Percentiles rank a stretch among this genome's conserved stretches.
Conservation (phyloP, 257 asterid species). For the Eucommia ulmoides region DNA sequence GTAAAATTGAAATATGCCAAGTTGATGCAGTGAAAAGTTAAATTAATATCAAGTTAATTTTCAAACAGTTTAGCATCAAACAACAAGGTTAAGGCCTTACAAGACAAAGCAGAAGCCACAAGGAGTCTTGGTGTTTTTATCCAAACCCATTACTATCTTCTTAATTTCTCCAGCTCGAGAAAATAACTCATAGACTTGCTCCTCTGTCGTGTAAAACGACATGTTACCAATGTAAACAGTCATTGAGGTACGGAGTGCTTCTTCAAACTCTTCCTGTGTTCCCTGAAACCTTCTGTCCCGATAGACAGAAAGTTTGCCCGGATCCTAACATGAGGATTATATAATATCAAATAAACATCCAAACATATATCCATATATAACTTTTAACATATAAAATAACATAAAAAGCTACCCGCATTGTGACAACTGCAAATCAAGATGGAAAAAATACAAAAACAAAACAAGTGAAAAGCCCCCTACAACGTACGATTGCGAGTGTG, state of each 20-base stretch:
- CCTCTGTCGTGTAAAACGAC: conserved; percentile 97
- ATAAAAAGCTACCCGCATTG: not conserved
- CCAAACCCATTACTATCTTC: conserved; percentile 93
- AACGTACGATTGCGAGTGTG: too few species aligned
- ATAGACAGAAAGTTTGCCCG: conserved; percentile 72
- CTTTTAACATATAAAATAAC: not conserved
- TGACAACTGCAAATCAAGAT: not conserved
- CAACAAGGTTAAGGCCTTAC: conserved; percentile 26
- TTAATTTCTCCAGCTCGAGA: conserved; percentile 89
- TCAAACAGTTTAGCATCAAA: not conserved
- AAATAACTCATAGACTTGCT: conserved; percentile 90
- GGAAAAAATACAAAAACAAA: not conserved
- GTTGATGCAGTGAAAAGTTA: too few species aligned
- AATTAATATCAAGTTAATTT: too few species aligned
- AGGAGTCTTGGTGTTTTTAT: conserved; percentile 84
- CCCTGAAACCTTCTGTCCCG: conserved; percentile 93
- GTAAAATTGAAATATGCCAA: not conserved
- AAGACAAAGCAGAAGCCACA: conserved; percentile 92
- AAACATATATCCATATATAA: not conserved
- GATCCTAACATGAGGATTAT: conserved; percentile 40
- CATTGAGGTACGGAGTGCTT: conserved; percentile 52
- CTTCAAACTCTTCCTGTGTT: conserved; percentile 81
- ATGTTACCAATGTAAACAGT: conserved; percentile 87
- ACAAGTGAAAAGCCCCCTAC: not conserved
- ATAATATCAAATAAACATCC: conserved; percentile 1